Base-by-base conservation (phyloP, 2,329 filamentous ascomycete species). In the Paecilomyces variotii region DNA sequence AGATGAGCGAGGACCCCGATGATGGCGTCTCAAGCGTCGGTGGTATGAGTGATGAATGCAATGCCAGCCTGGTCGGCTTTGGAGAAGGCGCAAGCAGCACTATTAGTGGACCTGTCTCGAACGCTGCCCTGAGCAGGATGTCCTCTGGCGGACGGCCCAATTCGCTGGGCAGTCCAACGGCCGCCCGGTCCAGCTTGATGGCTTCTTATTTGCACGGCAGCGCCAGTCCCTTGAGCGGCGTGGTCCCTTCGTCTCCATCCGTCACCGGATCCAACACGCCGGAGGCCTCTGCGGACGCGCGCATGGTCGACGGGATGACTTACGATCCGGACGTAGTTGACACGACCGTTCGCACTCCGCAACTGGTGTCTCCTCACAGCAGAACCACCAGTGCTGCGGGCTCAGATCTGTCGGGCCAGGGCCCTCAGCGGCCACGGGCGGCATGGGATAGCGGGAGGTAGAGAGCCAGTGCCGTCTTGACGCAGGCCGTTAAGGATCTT, bases 11-110 rank as follows among this genome's bases (percentile, higher is more conserved):
- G 62, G 88, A 90, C 69, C 84, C 88, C 73, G 88, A 84, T 61
- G 85, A 82, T 49, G 82, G 75, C 4, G 79, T 80, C 7, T 86
- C 85, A 28, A 86, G 85, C 62, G 84, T 87, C 55, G 89, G 90
- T 64, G 89, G 88, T 60, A 88, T 94, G 82, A 93, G 89, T 66
- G 91, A 96, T 66, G 91, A 96, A 67, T 88, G 87, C 6, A 87
- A 86, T 56, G 90, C 87, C 2, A 93, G 88, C 62, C 80, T 97
- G 4, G 93, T 97, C 9, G 93, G 89, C 0, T 97, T 97, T 66
- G 93, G 93, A 55, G 92, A 97, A 72, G 93, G 92, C 34, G 92
- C 93, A 9, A 90, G 88, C 65, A 91, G 88, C 72, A 91, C 91
- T 4, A 87, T 92, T 59, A 90, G 87, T 60, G 91, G 91, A 0